Base-by-base conservation (phyloP, 495 filamentous ascomycete genomes). In the Trichoderma asperelloides region DNA sequence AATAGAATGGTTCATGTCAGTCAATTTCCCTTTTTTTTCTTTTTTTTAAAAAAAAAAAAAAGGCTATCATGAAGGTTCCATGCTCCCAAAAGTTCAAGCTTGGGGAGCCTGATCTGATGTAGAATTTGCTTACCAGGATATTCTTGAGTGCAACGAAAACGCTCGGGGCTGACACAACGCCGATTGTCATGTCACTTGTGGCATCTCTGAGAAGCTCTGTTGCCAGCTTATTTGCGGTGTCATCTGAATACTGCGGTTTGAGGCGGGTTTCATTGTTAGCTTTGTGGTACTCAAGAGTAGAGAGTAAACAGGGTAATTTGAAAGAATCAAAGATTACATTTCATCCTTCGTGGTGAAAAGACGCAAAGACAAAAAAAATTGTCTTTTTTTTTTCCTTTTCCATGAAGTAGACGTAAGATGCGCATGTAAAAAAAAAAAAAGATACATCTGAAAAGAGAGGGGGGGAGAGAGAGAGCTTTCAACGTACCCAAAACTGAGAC, bases 101-200 rank as follows among this genome's bases (percentile, higher is more conserved):
- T 0, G 12, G 25, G 9, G 1, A 39, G 28, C 9, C 1, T 37
- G 49, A 6, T 51, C 47, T 23, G 49, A 70, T 30, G 16, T 15
- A 1, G 27, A 12, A 40, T 21, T 9, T 30, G 78, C 80, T 66
- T 70, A 88, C 86, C 69, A 89, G 66, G 18, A 91, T 68, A 67
- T 89, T 90, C 75, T 86, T 91, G 43, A 94, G 69, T 66, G 88
- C 85, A 12, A 93, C 80, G 76, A 92, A 94, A 3, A 88, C 88
- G 71, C 86, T 91, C 2, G 91, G 91, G 12, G 89, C 86, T 12
- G 89, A 92, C 18, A 93, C 83, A 11, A 92, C 81, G 2, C 81
- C 89, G 67, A 93, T 85, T 21, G 76, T 79, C 16, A 78, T 84
- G 11, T 86, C 78, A 16, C 76, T 70, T 3, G 76, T 82, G 8